Evolutionary conservation across 2,329 filamentous ascomycete genomes (phyloP), one percentile per base, ranked within the genome.

Genomic region (Penicillium sp.): DNA sequence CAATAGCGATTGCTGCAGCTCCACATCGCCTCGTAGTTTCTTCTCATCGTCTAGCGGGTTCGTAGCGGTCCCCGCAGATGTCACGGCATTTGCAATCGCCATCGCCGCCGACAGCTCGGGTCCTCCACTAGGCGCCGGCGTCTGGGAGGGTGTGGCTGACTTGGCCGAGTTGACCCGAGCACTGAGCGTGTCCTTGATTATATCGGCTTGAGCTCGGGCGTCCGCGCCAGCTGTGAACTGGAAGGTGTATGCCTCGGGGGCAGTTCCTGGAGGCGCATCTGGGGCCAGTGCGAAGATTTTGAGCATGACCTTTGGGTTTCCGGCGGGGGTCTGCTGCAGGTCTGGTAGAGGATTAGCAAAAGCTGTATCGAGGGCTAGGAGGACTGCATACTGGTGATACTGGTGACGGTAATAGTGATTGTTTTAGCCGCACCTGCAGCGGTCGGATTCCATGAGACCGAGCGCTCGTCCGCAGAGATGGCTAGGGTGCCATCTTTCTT

Each of bases 311-410:
- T 96, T 97, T 16, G 91, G 80, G 34, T 85, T 87, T n/a, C 81
- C 87, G 56, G 91, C 90, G 11, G 94, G 92, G 1, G 94, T 97
- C 72, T 97, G 93, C 73, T 99, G 93, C 45, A 99, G 84, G 76
- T 97, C 90, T 94, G 46, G 18, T 16, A 41, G 24, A 53, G 18
- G 41, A 31, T 54, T 41, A 57, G 55, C 34, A 43, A 50, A 27
- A 18, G 36, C 49, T 41, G 9, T 29, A 43, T 27, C 18, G 31
- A 36, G 47, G 44, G 57, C 42, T 34, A 27, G 53, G 34, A 22
- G 42, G 29, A n/a, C 39, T 27, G 70, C 87, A 70, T 80, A 94
- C 90, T 97, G 47, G 88, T 91, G 67, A 97, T 93, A 64, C 88
- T 88, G 52, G 83, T 77, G 50, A 97, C 83, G 7, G 83, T 75